These are phyloP conservation scores for Auricularia heimuer DNA, from an alignment of 768 basidiomycete species.

Conservation along the genomic window DNA sequence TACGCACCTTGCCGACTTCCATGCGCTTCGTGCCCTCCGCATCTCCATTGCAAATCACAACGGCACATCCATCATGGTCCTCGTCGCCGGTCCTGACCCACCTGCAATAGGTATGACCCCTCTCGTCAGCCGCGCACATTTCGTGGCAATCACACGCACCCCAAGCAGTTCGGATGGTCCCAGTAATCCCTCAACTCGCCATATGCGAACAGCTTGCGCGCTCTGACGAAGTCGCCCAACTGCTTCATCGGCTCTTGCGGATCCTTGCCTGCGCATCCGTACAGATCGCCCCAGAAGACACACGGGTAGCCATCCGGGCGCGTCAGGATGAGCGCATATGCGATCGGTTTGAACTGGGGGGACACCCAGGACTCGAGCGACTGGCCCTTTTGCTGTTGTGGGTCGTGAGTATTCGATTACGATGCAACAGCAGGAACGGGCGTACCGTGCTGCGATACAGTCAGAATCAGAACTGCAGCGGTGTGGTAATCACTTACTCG, in stretches of 20 bases:
- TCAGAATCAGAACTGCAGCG: slow-evolving; percentile 5
- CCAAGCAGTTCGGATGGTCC: slow-evolving; percentile 14
- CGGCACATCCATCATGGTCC: slow-evolving; percentile 12
- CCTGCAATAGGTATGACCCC: not conserved
- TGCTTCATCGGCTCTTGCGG: slow-evolving; percentile 11
- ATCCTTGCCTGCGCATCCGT: slow-evolving; percentile 1
- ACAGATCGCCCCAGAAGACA: slow-evolving; percentile 13
- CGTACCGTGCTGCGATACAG: not conserved
- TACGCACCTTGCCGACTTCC: slow-evolving; percentile 26
- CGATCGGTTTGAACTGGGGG: slow-evolving; percentile 13
- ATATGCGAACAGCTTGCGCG: slow-evolving; percentile 13
- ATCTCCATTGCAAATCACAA: slow-evolving; percentile 13
- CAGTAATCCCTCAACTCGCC: slow-evolving; percentile 13
- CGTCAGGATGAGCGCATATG: slow-evolving; percentile 14
- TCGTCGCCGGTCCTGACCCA: slow-evolving; percentile 14
- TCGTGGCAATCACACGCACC: not conserved
- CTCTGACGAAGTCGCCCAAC: slow-evolving; percentile 12
- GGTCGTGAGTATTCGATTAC: slow-evolving; percentile 26
- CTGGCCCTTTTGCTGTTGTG: slow-evolving; percentile 10
- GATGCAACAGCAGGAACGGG: slow-evolving; percentile 35
- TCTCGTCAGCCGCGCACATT: not conserved
- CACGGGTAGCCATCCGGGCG: slow-evolving; percentile 14
- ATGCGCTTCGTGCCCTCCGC: slow-evolving; percentile 26
- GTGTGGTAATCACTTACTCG: slow-evolving; percentile 20
- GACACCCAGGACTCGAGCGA: slow-evolving; percentile 13